Percentiles rank a stretch among this genome's conserved stretches.
phyloP scores from a whole-genome alignment of 208 protist genomes.

The Tetramitus jugosus region DNA sequence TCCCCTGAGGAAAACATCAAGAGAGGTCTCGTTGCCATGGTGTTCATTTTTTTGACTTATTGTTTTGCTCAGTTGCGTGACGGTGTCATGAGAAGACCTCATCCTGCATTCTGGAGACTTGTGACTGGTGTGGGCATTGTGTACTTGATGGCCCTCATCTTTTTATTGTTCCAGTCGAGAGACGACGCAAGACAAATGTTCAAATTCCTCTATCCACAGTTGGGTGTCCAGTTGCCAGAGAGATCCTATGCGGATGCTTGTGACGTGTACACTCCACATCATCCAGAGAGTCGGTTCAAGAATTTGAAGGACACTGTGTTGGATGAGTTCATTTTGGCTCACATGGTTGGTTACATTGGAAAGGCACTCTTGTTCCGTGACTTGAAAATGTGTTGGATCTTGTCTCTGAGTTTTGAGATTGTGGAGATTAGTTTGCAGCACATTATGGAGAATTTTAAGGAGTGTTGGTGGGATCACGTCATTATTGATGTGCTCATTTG shows the following conservation, averaged over 20 bases:
- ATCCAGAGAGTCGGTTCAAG: constrained; percentile 49
- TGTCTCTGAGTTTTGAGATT: constrained; percentile 84
- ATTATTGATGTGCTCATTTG: constrained; percentile 88
- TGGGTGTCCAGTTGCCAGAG: constrained; percentile 63
- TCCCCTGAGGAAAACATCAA: constrained; percentile 11
- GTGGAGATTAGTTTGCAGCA: constrained; percentile 87
- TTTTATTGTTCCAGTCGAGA: constrained; percentile 32
- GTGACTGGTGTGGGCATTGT: constrained; percentile 75
- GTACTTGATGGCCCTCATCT: background rate
- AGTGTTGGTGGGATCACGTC: constrained; percentile 94
- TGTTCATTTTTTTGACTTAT: constrained; percentile 54
- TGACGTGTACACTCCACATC: constrained; percentile 66
- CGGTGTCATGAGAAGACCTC: constrained; percentile 80
- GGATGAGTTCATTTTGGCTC: constrained; percentile 87
- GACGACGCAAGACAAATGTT: constrained; percentile 46
- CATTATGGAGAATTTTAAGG: constrained; percentile 85
- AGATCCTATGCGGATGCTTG: constrained; percentile 81
- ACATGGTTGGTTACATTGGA: constrained; percentile 79
- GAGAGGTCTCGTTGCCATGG: constrained; percentile 47
- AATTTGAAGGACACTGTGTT: constrained; percentile 63
- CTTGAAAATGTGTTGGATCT: constrained; percentile 63
- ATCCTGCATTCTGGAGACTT: constrained; percentile 84
- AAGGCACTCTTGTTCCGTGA: constrained; percentile 87
- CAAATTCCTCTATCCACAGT: constrained; percentile 61
- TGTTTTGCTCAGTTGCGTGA: constrained; percentile 76